Evolutionary conservation across 2,329 filamentous ascomycete genomes (phyloP).

Genomic region (Myriosclerotinia curreyana): DNA sequence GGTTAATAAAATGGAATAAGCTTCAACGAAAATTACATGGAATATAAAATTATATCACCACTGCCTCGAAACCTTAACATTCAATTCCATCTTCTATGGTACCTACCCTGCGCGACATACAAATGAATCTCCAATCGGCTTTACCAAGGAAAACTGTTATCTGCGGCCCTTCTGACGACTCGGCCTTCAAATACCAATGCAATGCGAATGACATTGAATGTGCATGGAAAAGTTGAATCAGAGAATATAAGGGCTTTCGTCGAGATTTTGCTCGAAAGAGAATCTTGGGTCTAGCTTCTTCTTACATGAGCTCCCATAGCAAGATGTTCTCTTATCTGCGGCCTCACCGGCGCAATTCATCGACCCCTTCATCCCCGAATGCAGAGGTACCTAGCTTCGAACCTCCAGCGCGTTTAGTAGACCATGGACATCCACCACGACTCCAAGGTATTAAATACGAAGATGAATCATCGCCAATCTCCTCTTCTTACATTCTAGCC

Average conservation of each 20-base stretch:
- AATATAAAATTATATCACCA: not conserved
- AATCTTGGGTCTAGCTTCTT: not conserved
- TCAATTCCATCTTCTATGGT: not conserved
- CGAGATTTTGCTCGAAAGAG: not conserved
- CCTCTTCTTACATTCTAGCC: slow-evolving; percentile 49
- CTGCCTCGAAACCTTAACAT: slow-evolving; percentile 3
- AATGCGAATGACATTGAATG: slow-evolving; percentile 8
- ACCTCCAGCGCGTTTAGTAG: slow-evolving; percentile 27
- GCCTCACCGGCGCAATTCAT: slow-evolving; percentile 39
- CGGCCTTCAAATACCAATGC: not conserved
- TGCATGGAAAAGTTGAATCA: slow-evolving; percentile 1
- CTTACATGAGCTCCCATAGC: slow-evolving; percentile 6
- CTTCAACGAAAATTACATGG: not conserved
- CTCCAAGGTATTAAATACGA: slow-evolving; percentile 29
- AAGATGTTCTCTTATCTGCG: slow-evolving; percentile 41
- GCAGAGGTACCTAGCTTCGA: slow-evolving; percentile 35
- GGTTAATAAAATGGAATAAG: not conserved
- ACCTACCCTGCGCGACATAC: not conserved
- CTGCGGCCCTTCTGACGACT: not conserved
- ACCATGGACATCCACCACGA: slow-evolving; percentile 36
- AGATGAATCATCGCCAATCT: slow-evolving; percentile 35
- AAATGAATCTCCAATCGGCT: not conserved
- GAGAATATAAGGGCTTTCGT: not conserved
- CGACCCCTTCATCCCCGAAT: slow-evolving; percentile 38
- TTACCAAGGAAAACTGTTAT: not conserved